phyloP scores from a whole-genome alignment of 371 early-diverging fungal genomes.

The Rhizopus sp. region DNA sequence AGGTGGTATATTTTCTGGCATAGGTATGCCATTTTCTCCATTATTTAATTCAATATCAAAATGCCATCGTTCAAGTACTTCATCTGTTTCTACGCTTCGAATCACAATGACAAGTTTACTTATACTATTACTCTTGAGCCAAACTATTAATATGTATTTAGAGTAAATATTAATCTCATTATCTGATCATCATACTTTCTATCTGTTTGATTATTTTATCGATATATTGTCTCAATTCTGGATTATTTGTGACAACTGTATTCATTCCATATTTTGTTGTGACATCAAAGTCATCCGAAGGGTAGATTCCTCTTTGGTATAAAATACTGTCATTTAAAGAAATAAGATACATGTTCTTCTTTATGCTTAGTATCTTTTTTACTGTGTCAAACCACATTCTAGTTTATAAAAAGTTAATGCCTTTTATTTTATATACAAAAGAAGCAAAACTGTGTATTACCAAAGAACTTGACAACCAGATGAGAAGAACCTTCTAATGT shows the following conservation, averaged over 20 bases:
- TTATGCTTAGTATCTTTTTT: constrained; percentile 4
- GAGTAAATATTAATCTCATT: neutral
- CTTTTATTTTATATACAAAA: neutral
- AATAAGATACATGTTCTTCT: no score
- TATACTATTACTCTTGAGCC: constrained; percentile 72
- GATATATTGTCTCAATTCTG: constrained; percentile 73
- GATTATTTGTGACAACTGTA: constrained; percentile 73
- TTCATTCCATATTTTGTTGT: constrained; percentile 82
- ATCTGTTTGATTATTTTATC: constrained; percentile 75
- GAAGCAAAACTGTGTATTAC: constrained; percentile 32
- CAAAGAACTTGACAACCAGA: constrained; percentile 84
- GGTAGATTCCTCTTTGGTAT: constrained; percentile 89
- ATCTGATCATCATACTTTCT: constrained; percentile 49
- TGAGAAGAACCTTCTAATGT: constrained; percentile 78
- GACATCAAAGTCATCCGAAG: constrained; percentile 83
- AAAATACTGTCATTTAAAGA: constrained; percentile 60
- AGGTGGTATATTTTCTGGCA: constrained; percentile 29
- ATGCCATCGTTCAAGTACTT: constrained; percentile 92
- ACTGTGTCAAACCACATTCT: constrained; percentile 86
- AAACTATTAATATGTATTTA: constrained; percentile 42
- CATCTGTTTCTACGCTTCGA: constrained; percentile 74
- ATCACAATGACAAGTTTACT: constrained; percentile 86
- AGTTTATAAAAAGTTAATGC: constrained; percentile 4
- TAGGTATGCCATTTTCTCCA: constrained; percentile 16
- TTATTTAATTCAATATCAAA: constrained; percentile 72